phyloP scores from a whole-genome alignment of 2,329 filamentous ascomycete species.

The Parafenestella ontariensis region DNA sequence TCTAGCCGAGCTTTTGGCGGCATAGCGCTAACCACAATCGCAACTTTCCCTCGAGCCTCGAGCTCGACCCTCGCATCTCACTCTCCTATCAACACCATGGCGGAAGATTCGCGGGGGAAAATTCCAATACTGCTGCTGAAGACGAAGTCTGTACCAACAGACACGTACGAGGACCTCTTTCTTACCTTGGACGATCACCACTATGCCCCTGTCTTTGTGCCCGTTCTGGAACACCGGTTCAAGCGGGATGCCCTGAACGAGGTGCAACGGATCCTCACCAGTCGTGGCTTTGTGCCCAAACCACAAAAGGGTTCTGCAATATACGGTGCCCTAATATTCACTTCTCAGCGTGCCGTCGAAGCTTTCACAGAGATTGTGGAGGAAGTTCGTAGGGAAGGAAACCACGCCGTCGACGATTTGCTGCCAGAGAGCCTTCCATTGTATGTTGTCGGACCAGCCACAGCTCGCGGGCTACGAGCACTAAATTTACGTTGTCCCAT shows the following conservation, averaged over 20 bases:
- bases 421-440: conserved; percentile 63
- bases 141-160: conserved; percentile 73
- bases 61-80: background rate
- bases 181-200: conserved; percentile 51
- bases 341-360: conserved; percentile 83
- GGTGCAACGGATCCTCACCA: conserved; percentile 61
- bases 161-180: conserved; percentile 76
- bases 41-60: background rate
- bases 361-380: conserved; percentile 71
- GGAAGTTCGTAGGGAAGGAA: conserved; percentile 54
- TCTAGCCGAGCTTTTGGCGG: conserved; percentile 28
- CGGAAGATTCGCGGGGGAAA: conserved; percentile 24
- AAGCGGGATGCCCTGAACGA: conserved; percentile 64
- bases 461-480: conserved; percentile 72
- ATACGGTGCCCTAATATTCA: conserved; percentile 84
- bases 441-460: conserved; percentile 83
- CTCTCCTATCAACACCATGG: conserved; percentile 28
- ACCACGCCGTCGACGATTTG: conserved; percentile 37
- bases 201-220: conserved; percentile 74
- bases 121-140: conserved; percentile 76
- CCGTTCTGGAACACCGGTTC: conserved; percentile 76
- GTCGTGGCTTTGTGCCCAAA: conserved; percentile 47
- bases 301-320: conserved; percentile 31
- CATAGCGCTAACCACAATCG: background rate
- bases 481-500: conserved; percentile 64